These are phyloP conservation scores for Helichrysum umbraculigerum DNA, from an alignment of 129 eudicot genomes.

Conservation along the genomic window DNA sequence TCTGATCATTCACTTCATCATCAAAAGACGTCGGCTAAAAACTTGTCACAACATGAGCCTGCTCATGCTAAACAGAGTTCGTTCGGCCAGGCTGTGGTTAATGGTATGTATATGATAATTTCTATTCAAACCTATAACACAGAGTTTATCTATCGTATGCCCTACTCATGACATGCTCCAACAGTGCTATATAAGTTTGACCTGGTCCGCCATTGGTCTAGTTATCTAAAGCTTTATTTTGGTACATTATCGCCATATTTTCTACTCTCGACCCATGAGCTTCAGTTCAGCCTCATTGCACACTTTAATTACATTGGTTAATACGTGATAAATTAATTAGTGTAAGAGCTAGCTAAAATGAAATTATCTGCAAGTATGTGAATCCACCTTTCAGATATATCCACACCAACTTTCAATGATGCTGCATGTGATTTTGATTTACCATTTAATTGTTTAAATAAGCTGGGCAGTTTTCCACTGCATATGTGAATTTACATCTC, in stretches of 20 bases:
- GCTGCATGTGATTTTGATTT: not conserved
- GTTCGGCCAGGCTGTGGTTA: slow-evolving; percentile 64
- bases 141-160: not conserved
- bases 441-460: too few species aligned
- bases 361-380: not conserved
- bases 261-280: not conserved
- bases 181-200: not conserved
- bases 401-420: not conserved
- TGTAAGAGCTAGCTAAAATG: too few species aligned
- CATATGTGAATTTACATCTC: too few species aligned
- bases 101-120: slow-evolving; percentile 41
- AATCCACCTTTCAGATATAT: not conserved
- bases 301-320: too few species aligned
- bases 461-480: too few species aligned
- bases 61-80: slow-evolving; percentile 52
- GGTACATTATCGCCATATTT: not conserved
- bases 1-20: slow-evolving; percentile 57
- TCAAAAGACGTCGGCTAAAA: slow-evolving; percentile 47
- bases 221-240: not conserved
- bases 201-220: not conserved
- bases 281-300: too few species aligned
- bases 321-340: not conserved
- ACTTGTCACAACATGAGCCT: slow-evolving; percentile 33
- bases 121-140: not conserved
- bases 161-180: too few species aligned